Evolutionary conservation across 352 stramenopile genomes (phyloP).

Genomic region (Pythium brassicae): DNA sequence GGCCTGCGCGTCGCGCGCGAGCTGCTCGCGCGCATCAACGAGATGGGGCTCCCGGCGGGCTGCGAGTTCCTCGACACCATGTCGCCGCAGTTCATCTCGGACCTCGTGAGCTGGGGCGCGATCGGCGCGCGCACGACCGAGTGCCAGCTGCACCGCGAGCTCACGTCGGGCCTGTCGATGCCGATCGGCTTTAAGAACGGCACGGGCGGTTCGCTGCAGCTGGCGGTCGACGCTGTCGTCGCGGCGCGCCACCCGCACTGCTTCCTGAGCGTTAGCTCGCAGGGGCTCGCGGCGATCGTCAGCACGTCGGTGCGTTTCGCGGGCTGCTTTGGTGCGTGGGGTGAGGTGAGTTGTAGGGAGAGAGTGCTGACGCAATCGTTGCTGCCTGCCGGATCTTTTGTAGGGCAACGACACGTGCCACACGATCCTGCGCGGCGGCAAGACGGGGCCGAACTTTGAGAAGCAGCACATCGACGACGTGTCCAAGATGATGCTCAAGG

Average conservation of each 20-base stretch:
- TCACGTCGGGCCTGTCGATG: conserved; percentile 87
- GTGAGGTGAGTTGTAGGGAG: too few relatives aligned
- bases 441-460: conserved; percentile 80
- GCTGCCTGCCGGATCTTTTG: too few relatives aligned
- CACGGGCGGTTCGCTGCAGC: conserved; percentile 80
- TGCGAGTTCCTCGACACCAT: conserved; percentile 90
- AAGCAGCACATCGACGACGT: conserved; percentile 80
- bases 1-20: conserved; percentile 78
- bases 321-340: background rate
- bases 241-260: conserved; percentile 81
- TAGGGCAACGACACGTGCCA: conserved; percentile 85
- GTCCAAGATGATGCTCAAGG: conserved; percentile 79
- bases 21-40: conserved; percentile 83
- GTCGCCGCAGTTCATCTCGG: conserved; percentile 88
- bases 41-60: conserved; percentile 75
- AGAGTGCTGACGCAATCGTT: background rate
- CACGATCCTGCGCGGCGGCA: conserved; percentile 86
- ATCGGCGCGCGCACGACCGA: conserved; percentile 90
- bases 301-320: conserved; percentile 45
- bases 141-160: conserved; percentile 86
- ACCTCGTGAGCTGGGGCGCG: conserved; percentile 86
- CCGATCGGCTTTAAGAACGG: conserved; percentile 92
- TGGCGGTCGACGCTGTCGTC: conserved; percentile 83
- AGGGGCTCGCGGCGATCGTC: conserved; percentile 85
- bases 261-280: conserved; percentile 86